Evolutionary conservation across 495 filamentous ascomycete species (phyloP), one percentile per base, ranked within the genome.

Genomic region (Hypoxylon lienhwacheense): DNA sequence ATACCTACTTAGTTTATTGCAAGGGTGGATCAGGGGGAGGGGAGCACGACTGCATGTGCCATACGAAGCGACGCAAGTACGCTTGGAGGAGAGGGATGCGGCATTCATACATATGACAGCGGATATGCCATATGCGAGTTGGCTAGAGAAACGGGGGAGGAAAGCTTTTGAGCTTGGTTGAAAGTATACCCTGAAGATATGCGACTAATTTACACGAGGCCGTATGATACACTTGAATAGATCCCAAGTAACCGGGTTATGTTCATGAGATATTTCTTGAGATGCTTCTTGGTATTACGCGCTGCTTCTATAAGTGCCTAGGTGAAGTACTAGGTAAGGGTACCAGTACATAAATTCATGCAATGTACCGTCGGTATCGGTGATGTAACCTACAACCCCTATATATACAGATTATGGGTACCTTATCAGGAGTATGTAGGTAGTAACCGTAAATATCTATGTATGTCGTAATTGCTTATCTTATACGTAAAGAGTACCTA

Each of bases 141-240:
- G 47, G 59, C 41, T n/a, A n/a, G n/a, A n/a, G n/a, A n/a, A n/a
- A n/a, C n/a, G n/a, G n/a, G n/a, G n/a, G n/a, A n/a, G 44, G 29
- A 54, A 49, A 53, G 47, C 36, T 63, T 58, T 24, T 4, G 8
- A 53, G 58, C 36, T 39, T 57, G 51, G 63, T 49, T 52, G 57
- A 47, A 10, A 60, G 53, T 65, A 67, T 67, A 67, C 65, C 65
- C 65, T 44, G 24, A 52, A 56, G 35, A 57, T 54, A 39, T 45
- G 55, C 61, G 53, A 48, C 46, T 63, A 65, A 68, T 73, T 66
- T 73, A 73, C 66, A 72, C 71, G 67, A 67, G 53, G 66, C 68
- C 61, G 64, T 59, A 66, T 62, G 62, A 67, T 66, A 67, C 50
- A 63, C 48, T 53, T 61, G 47, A 52, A 60, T 64, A 61, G 35